Conservation (phyloP, 1,284 basidiomycete species). For the Cryptococcus hybrid region DNA sequence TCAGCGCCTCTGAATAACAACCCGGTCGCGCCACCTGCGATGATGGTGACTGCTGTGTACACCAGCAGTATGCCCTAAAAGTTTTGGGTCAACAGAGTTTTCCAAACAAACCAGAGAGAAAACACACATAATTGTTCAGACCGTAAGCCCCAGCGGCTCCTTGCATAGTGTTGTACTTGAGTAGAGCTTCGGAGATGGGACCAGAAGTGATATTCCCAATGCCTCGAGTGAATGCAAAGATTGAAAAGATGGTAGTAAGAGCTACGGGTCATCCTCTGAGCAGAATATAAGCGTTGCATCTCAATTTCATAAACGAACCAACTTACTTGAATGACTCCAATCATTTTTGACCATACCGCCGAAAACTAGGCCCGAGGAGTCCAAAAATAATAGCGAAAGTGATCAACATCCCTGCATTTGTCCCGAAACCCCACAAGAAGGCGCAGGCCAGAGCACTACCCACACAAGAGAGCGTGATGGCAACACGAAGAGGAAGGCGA, state of each 20-base stretch:
- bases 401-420: constrained; percentile 27
- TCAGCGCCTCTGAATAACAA: constrained; percentile 7
- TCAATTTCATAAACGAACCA: background rate
- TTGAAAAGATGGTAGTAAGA: constrained; percentile 36
- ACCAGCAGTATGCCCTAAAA: constrained; percentile 14
- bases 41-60: constrained; percentile 15
- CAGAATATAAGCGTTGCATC: too few relatives aligned
- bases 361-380: constrained; percentile 30
- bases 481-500: constrained; percentile 28
- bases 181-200: constrained; percentile 37
- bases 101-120: background rate
- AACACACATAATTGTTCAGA: constrained; percentile 37
- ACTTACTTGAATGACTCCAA: constrained; percentile 34
- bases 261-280: constrained; percentile 40
- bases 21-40: constrained; percentile 10
- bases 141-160: constrained; percentile 44
- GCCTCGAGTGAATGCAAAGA: constrained; percentile 44
- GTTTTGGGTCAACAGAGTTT: background rate
- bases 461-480: constrained; percentile 38
- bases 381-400: constrained; percentile 37
- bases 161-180: constrained; percentile 18
- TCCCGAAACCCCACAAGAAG: constrained; percentile 49
- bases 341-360: constrained; percentile 39
- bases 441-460: constrained; percentile 38
- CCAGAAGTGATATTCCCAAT: constrained; percentile 48